phyloP scores from a whole-genome alignment of 129 eudicot species.

The Escallonia herrerae region DNA sequence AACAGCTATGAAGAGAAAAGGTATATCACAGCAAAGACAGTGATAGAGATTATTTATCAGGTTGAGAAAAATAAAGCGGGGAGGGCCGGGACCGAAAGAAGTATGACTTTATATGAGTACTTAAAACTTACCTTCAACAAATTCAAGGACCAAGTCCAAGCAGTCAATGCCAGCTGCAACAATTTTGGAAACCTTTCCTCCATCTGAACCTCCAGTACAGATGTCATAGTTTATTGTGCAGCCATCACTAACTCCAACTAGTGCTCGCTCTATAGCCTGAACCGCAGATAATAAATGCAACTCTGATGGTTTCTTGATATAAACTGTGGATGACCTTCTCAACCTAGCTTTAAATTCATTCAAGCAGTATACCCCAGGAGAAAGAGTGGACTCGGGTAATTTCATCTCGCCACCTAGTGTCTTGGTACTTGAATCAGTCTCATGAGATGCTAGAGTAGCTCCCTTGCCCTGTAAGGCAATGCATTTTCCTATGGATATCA shows the following conservation, averaged over 20 bases:
- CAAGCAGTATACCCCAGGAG: conserved; percentile 21
- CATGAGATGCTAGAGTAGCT: conserved; percentile 73
- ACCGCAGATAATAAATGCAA: conserved; percentile 44
- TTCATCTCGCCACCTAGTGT: conserved; percentile 14
- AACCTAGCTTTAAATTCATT: conserved; percentile 53
- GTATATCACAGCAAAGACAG: not conserved
- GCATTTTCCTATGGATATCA: conserved; percentile 80
- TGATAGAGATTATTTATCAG: not conserved
- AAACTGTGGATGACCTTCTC: conserved; percentile 52
- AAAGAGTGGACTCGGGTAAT: conserved; percentile 14
- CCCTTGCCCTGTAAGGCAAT: conserved; percentile 70
- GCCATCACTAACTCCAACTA: conserved; percentile 61
- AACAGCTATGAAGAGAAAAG: too few relatives aligned
- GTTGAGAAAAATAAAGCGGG: not conserved
- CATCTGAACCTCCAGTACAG: conserved; percentile 33
- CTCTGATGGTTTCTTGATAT: conserved; percentile 50
- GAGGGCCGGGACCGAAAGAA: not conserved
- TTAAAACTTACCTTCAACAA: conserved; percentile 50
- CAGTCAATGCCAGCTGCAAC: conserved; percentile 90
- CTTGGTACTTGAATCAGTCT: conserved; percentile 58
- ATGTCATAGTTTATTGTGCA: conserved; percentile 45
- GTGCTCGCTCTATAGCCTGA: conserved; percentile 58
- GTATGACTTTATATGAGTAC: not conserved
- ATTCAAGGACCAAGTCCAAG: conserved; percentile 79
- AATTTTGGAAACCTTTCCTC: conserved; percentile 53